phyloP scores from a whole-genome alignment of 192 early-diverging fungal genomes.

The Chytriomyces hyalinus region DNA sequence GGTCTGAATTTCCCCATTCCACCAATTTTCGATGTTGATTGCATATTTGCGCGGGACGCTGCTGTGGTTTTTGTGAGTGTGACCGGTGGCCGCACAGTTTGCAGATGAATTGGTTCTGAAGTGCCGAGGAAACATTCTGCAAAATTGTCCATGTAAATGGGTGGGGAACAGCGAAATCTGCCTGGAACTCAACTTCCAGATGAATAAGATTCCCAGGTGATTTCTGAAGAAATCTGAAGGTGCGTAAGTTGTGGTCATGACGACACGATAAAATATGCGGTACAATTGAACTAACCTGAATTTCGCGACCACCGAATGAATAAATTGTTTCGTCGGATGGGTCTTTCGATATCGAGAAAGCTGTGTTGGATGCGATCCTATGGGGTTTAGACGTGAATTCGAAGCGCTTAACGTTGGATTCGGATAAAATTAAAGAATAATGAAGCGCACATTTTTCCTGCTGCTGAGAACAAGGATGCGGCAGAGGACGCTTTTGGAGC shows the following conservation, averaged over 20 bases:
- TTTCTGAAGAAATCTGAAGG: slow-evolving; percentile 12
- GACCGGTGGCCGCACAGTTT: neutral
- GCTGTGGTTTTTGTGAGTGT: neutral
- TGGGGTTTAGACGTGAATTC: neutral
- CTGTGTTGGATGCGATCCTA: neutral
- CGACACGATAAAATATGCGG: neutral
- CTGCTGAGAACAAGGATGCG: neutral
- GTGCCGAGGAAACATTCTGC: slow-evolving; percentile 15
- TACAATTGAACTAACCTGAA: slow-evolving; percentile 11
- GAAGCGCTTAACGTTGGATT: neutral
- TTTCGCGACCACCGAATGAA: slow-evolving; percentile 13
- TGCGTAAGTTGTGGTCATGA: neutral
- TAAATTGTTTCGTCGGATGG: slow-evolving; percentile 10
- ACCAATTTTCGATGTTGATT: neutral
- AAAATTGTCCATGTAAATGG: too few species aligned
- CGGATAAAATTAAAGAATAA: neutral
- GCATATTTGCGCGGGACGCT: neutral
- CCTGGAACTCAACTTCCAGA: slow-evolving; percentile 7
- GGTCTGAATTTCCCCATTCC: slow-evolving; percentile 19
- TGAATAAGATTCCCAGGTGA: slow-evolving; percentile 12
- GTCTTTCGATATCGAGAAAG: neutral
- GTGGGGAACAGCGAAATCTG: too few species aligned
- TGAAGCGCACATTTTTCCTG: slow-evolving; percentile 5
- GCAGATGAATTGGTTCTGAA: neutral
- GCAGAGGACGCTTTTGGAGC: neutral